phyloP scores from a whole-genome alignment of 176 grass and related monocot species.

The Neostapfia colusana region DNA sequence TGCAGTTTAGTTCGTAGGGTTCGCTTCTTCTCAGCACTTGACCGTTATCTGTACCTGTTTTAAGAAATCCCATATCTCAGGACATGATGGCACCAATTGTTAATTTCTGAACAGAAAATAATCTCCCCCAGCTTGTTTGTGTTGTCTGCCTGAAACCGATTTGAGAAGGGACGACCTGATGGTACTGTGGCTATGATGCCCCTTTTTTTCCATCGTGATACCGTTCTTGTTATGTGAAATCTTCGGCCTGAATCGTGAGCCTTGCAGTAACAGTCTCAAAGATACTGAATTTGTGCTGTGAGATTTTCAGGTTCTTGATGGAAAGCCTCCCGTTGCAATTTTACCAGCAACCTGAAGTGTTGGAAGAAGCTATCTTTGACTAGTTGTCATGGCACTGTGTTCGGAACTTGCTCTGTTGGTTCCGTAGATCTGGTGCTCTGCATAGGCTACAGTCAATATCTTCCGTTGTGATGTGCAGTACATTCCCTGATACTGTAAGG shows the following conservation, averaged over 20 bases:
- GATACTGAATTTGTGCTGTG: no score
- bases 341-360: neutral
- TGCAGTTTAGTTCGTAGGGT: slow-evolving; percentile 17
- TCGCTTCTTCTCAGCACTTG: slow-evolving; percentile 27
- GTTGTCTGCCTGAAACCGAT: neutral
- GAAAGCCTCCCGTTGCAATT: no score
- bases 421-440: neutral
- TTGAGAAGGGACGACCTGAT: neutral
- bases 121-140: neutral
- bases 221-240: no score
- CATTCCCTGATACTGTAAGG: neutral
- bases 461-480: neutral
- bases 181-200: no score
- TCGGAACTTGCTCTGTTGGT: neutral
- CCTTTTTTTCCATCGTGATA: no score
- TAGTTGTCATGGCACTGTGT: no score
- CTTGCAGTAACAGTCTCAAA: no score
- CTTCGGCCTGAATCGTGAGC: no score
- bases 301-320: no score
- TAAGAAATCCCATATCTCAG: slow-evolving; percentile 8
- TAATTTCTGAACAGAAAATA: neutral
- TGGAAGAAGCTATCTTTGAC: neutral
- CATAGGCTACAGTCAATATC: neutral
- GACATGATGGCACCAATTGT: slow-evolving; percentile 9
- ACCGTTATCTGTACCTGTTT: slow-evolving; percentile 28